A percentile compares a stretch with the other conserved stretches of the same genome.
phyloP scores from a whole-genome alignment of 2,329 filamentous ascomycete species.

The Penicillium sp. region DNA sequence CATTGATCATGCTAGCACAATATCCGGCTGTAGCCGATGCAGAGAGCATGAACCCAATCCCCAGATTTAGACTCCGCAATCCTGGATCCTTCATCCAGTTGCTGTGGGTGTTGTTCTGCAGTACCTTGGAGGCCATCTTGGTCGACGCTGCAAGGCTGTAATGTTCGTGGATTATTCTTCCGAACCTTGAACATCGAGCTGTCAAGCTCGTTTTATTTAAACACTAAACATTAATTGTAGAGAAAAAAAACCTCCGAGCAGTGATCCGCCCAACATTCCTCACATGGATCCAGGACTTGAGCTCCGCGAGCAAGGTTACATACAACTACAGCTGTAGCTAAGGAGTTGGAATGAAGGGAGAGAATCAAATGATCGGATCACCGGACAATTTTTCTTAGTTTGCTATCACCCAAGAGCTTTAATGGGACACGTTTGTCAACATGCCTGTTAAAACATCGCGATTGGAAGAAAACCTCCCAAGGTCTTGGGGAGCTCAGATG shows the following conservation, averaged over 20 bases:
- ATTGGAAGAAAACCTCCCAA: slow-evolving; percentile 6
- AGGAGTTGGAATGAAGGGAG: slow-evolving; percentile 13
- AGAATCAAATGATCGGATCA: slow-evolving; percentile 12
- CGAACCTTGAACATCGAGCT: background rate
- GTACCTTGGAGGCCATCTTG: slow-evolving; percentile 10
- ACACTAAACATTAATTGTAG: background rate
- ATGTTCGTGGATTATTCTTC: background rate
- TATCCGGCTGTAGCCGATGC: slow-evolving; percentile 27
- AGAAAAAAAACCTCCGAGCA: slow-evolving; percentile 8
- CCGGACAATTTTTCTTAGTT: slow-evolving; percentile 7
- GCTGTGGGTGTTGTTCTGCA: slow-evolving; percentile 10
- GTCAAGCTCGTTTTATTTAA: slow-evolving; percentile 13
- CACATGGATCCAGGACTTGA: background rate
- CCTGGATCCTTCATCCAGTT: slow-evolving; percentile 15
- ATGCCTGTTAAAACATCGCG: slow-evolving; percentile 4
- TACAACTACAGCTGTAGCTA: slow-evolving; percentile 7
- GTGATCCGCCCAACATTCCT: slow-evolving; percentile 8
- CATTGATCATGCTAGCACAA: slow-evolving; percentile 28
- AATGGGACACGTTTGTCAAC: slow-evolving; percentile 4
- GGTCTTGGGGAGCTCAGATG: slow-evolving; percentile 1
- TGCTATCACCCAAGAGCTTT: background rate
- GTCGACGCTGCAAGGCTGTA: background rate
- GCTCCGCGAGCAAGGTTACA: slow-evolving; percentile 6
- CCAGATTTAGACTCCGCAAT: slow-evolving; percentile 21
- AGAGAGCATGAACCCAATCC: slow-evolving; percentile 25